Evolutionary conservation across 2,329 filamentous ascomycete genomes (phyloP), one percentile per base, ranked within the genome.

Genomic region (Thelonectria discophora): DNA sequence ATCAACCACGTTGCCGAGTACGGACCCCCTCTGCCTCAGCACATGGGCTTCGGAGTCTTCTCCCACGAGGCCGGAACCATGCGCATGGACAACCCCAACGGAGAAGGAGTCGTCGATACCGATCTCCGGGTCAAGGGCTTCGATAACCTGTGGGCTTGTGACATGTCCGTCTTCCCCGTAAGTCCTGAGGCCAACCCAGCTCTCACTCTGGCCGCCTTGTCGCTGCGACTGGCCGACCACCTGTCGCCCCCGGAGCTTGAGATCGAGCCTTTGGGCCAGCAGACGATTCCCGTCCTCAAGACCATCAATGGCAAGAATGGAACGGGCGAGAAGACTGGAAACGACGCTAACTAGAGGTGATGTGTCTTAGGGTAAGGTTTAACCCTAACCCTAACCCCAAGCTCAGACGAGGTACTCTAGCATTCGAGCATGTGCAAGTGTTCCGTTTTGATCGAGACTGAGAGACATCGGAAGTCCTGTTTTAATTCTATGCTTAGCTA

Each of bases 1-100:
- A n/a, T 21, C 24, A 34, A 52, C 5, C 5, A 17, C 10, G 24
- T 43, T 1, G 54, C 9, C 30, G n/a, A 52, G 7, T 58, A 67
- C 11, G 58, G 62, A 0, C 64, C 58, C 1, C 3, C 66, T 0
- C 20, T 65, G 0, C 64, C 65, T 0, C 65, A 67, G 15, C 65
- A 67, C 21, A 1, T 67, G 15, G 65, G 65, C 0, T 67, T 67
- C 0, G 65, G 65, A 0, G 65, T 67, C 0, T 67, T 67, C 7
- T 67, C 64, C 2, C 64, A 67, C 5, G 65, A 67, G 9, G 58
- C 65, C 1, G 65, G 65, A 21, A 67, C 65, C 0, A 67, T 67
- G 65, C 47, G 65, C 5, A 67, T 67, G 65, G 65, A 63, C 18
- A 58, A 62, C 0, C 64, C 64, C 0, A 47, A 53, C 0, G 43